A percentile compares a stretch with the other conserved stretches of the same genome.
These are phyloP conservation scores for Dipodascus geniculatus DNA, from an alignment of 805 yeast species.

Conservation along the genomic window DNA sequence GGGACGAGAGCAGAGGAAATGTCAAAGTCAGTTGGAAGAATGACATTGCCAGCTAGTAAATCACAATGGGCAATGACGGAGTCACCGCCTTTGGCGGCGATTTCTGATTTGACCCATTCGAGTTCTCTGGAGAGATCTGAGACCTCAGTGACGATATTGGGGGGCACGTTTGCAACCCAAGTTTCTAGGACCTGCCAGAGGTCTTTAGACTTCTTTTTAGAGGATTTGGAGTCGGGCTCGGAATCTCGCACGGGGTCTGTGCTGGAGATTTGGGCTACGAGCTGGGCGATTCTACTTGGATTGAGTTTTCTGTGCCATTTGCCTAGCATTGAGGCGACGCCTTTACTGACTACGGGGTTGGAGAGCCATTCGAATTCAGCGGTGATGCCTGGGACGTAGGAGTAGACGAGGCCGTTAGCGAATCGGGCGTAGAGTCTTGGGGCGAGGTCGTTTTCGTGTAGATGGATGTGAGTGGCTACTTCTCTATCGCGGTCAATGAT, in stretches of 20 bases:
- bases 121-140: conserved; percentile 40
- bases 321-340: conserved; percentile 55
- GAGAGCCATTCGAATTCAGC: conserved; percentile 44
- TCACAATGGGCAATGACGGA: conserved; percentile 60
- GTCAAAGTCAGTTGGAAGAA: conserved; percentile 33
- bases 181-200: conserved; percentile 49
- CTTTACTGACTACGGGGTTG: conserved; percentile 35
- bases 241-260: too few relatives aligned
- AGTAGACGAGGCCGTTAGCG: conserved; percentile 63
- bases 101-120: conserved; percentile 37
- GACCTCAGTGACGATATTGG: conserved; percentile 26
- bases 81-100: conserved; percentile 35
- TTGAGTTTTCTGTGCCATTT: conserved; percentile 52
- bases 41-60: conserved; percentile 60
- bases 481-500: conserved; percentile 68
- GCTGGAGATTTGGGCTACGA: too few relatives aligned
- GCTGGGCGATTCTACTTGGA: conserved; percentile 32
- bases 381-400: conserved; percentile 54
- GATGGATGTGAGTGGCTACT: conserved; percentile 54
- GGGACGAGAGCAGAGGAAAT: conserved; percentile 4
- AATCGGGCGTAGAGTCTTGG: conserved; percentile 59
- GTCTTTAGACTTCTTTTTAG: conserved; percentile 22
- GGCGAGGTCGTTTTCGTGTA: conserved; percentile 49
- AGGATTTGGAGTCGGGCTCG: conserved; percentile 26
- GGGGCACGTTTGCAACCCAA: conserved; percentile 57